Evolutionary conservation across 2,329 filamentous ascomycete species (phyloP).

Genomic region (Zalaria obscura): DNA sequence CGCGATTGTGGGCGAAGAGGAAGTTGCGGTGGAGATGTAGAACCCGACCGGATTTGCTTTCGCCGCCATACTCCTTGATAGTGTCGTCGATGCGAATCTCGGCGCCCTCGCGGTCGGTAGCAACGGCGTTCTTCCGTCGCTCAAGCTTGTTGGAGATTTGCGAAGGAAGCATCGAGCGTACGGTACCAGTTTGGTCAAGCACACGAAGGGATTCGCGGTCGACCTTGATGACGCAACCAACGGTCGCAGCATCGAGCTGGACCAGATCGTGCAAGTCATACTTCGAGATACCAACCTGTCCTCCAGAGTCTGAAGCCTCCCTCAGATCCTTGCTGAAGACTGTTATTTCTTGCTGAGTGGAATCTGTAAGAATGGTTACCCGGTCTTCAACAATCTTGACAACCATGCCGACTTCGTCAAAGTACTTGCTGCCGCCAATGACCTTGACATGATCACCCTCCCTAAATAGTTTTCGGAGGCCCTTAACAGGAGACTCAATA

Average conservation of each 20-base stretch:
- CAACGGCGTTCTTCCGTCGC: slow-evolving; percentile 63
- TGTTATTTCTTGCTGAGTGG: slow-evolving; percentile 83
- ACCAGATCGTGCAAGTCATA: slow-evolving; percentile 89
- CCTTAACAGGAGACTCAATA: slow-evolving; percentile 86
- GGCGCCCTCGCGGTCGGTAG: slow-evolving; percentile 82
- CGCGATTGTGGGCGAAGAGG: slow-evolving; percentile 76
- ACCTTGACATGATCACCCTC: slow-evolving; percentile 97
- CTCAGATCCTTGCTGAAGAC: slow-evolving; percentile 96
- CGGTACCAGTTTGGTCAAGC: slow-evolving; percentile 77
- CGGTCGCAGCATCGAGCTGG: slow-evolving; percentile 82
- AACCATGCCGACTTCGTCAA: slow-evolving; percentile 93
- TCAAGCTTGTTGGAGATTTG: slow-evolving; percentile 85
- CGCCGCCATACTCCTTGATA: slow-evolving; percentile 78
- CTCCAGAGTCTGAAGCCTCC: slow-evolving; percentile 83
- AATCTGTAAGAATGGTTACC: slow-evolving; percentile 85
- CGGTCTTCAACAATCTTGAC: slow-evolving; percentile 86
- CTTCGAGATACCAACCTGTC: slow-evolving; percentile 70
- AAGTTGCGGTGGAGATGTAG: slow-evolving; percentile 89
- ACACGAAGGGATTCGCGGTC: slow-evolving; percentile 85
- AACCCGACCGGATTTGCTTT: slow-evolving; percentile 75
- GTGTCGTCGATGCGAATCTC: slow-evolving; percentile 88
- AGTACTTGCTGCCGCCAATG: slow-evolving; percentile 85
- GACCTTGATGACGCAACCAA: slow-evolving; percentile 87
- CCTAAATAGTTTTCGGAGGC: slow-evolving; percentile 81
- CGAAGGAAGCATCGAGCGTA: slow-evolving; percentile 71